A percentile compares a stretch with the other conserved stretches of the same genome.
phyloP scores from a whole-genome alignment of 371 early-diverging fungal species.

The Lichtheimia hyalospora region DNA sequence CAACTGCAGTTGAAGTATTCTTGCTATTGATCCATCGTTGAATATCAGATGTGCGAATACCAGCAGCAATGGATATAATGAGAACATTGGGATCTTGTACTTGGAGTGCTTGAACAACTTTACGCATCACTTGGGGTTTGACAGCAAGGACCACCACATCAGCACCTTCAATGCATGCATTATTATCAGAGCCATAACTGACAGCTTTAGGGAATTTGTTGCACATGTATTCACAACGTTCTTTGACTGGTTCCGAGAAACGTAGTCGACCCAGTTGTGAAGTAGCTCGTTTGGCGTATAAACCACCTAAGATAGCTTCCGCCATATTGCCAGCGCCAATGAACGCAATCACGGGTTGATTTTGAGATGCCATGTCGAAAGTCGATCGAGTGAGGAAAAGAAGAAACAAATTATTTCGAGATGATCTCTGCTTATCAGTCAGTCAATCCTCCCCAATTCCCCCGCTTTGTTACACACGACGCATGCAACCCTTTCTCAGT shows the following conservation, averaged over 20 bases:
- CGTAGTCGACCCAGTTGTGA: constrained; percentile 50
- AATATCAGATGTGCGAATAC: constrained; percentile 77
- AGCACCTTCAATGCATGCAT: constrained; percentile 47
- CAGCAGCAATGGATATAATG: constrained; percentile 89
- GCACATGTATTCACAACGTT: constrained; percentile 66
- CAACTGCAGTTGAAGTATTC: constrained; percentile 53
- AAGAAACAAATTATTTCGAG: not conserved
- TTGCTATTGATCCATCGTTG: constrained; percentile 61
- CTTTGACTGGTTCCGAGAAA: constrained; percentile 82
- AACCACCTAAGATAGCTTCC: constrained; percentile 88
- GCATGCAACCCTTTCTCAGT: no score
- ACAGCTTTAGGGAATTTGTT: constrained; percentile 55
- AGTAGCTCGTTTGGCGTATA: constrained; percentile 39
- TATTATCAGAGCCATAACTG: constrained; percentile 41
- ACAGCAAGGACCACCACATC: constrained; percentile 87
- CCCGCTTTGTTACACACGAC: no score
- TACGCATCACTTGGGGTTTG: constrained; percentile 85
- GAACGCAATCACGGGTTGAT: constrained; percentile 56
- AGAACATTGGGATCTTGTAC: constrained; percentile 35
- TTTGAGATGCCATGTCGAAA: not conserved
- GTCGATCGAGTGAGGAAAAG: not conserved
- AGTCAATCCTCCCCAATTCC: no score
- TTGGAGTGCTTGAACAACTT: constrained; percentile 62
- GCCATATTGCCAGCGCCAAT: constrained; percentile 97
- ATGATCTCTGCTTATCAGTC: no score